These are phyloP conservation scores for Linnemannia elongata DNA, from an alignment of 192 early-diverging fungal genomes.

Conservation along the genomic window DNA sequence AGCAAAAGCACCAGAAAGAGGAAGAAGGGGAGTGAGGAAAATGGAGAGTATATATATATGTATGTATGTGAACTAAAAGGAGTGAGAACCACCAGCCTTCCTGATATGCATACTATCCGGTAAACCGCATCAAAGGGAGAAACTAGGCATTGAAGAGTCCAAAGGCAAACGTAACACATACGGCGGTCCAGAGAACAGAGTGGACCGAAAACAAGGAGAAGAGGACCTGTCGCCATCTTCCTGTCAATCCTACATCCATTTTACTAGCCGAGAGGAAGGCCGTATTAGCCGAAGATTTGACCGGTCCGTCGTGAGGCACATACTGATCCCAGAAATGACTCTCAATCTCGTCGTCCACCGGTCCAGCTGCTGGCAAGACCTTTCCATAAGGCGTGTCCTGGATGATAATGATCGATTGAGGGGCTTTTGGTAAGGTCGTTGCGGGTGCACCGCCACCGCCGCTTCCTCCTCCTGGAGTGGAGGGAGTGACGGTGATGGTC, in stretches of 20 bases:
- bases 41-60: too few species aligned
- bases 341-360: slow-evolving; percentile 26
- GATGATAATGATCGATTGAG: slow-evolving; percentile 37
- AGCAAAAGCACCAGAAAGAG: too few species aligned
- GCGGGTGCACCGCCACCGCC: not conserved
- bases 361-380: slow-evolving; percentile 40
- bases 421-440: slow-evolving; percentile 28
- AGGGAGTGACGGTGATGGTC: slow-evolving; percentile 14
- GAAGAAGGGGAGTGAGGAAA: too few species aligned
- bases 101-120: too few species aligned
- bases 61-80: not conserved
- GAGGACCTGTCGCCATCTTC: not conserved
- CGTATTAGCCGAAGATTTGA: not conserved
- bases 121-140: too few species aligned
- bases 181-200: not conserved
- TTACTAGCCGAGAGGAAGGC: not conserved
- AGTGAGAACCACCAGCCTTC: not conserved
- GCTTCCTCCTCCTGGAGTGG: not conserved
- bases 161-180: not conserved
- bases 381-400: slow-evolving; percentile 38
- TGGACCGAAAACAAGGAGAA: not conserved
- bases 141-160: not conserved
- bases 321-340: slow-evolving; percentile 51
- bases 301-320: not conserved
- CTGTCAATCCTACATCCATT: not conserved